These are phyloP conservation scores for Punctularia strigosozonata DNA, from an alignment of 768 basidiomycete species.

Conservation along the genomic window DNA sequence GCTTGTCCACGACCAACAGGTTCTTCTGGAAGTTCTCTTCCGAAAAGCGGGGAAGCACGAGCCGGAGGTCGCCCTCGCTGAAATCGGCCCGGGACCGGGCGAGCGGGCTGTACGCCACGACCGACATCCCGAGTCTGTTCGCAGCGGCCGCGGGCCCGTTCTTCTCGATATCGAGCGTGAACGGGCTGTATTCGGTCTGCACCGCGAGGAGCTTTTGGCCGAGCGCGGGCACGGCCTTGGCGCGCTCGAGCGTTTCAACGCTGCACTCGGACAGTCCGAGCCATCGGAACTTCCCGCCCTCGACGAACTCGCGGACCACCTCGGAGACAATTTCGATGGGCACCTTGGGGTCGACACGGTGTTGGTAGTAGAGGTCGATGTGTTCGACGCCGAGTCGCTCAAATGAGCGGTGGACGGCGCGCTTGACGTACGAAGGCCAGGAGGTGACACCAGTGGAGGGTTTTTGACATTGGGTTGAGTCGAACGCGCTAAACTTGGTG, in stretches of 20 bases:
- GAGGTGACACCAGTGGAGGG: slow-evolving; percentile 6
- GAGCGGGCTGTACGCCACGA: slow-evolving; percentile 23
- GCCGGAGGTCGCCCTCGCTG: too few species aligned
- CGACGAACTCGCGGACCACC: slow-evolving; percentile 8
- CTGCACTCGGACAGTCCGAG: slow-evolving; percentile 24
- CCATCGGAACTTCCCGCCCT: slow-evolving; percentile 19
- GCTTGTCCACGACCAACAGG: slow-evolving; percentile 20
- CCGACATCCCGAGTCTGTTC: slow-evolving; percentile 17
- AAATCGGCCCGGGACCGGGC: too few species aligned
- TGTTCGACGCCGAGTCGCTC: slow-evolving; percentile 10
- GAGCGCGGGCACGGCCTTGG: slow-evolving; percentile 16
- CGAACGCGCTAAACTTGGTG: slow-evolving; percentile 16
- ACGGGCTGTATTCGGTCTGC: slow-evolving; percentile 21
- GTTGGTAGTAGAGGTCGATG: slow-evolving; percentile 20
- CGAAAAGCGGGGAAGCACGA: too few species aligned
- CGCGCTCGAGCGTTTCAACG: slow-evolving; percentile 17
- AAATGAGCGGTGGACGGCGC: slow-evolving; percentile 10
- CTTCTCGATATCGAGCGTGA: slow-evolving; percentile 12
- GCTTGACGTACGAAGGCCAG: slow-evolving; percentile 9
- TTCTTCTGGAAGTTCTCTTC: too few species aligned
- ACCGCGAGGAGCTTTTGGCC: slow-evolving; percentile 17
- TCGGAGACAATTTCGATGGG: slow-evolving; percentile 20
- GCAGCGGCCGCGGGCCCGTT: slow-evolving; percentile 16
- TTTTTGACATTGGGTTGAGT: too few species aligned
- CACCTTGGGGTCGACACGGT: slow-evolving; percentile 20